Evolutionary conservation across 768 basidiomycete species (phyloP).

Genomic region (Amanita molliuscula): DNA sequence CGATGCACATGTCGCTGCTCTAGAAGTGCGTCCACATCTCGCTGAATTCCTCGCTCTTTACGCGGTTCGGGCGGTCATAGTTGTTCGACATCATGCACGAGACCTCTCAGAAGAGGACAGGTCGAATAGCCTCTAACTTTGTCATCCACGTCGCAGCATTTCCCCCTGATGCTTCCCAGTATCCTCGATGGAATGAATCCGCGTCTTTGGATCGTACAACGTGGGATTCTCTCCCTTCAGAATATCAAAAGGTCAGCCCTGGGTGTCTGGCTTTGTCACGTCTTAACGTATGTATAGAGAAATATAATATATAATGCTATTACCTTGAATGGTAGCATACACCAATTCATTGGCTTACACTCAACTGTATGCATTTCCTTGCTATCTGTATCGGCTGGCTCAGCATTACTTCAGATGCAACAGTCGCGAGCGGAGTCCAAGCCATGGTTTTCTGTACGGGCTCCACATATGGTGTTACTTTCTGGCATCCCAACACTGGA

Average conservation of each 20-base stretch:
- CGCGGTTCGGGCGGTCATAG: slow-evolving; percentile 12
- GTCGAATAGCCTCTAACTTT: slow-evolving; percentile 22
- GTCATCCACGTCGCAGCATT: slow-evolving; percentile 54
- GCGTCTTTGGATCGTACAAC: slow-evolving; percentile 36
- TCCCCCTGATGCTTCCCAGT: slow-evolving; percentile 41
- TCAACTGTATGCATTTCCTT: slow-evolving; percentile 26
- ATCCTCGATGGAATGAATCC: slow-evolving; percentile 44
- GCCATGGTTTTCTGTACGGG: slow-evolving; percentile 48
- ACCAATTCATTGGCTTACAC: slow-evolving; percentile 42
- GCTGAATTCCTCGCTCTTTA: neutral
- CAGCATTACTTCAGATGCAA: slow-evolving; percentile 3
- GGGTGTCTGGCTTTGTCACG: neutral
- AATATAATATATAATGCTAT: slow-evolving; percentile 50
- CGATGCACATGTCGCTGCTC: slow-evolving; percentile 58
- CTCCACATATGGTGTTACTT: slow-evolving; percentile 35
- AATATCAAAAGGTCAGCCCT: slow-evolving; percentile 48
- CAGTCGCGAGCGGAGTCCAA: slow-evolving; percentile 20
- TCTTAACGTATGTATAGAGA: slow-evolving; percentile 27
- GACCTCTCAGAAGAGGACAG: slow-evolving; percentile 10
- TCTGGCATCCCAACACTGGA: slow-evolving; percentile 33
- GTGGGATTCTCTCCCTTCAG: slow-evolving; percentile 52
- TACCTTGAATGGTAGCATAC: slow-evolving; percentile 29
- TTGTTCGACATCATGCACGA: slow-evolving; percentile 31
- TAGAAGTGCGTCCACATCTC: slow-evolving; percentile 39
- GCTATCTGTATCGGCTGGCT: neutral